Evolutionary conservation across 2,329 filamentous ascomycete genomes (phyloP), one percentile per base, ranked within the genome.

Genomic region (Beauveria brongniartii): DNA sequence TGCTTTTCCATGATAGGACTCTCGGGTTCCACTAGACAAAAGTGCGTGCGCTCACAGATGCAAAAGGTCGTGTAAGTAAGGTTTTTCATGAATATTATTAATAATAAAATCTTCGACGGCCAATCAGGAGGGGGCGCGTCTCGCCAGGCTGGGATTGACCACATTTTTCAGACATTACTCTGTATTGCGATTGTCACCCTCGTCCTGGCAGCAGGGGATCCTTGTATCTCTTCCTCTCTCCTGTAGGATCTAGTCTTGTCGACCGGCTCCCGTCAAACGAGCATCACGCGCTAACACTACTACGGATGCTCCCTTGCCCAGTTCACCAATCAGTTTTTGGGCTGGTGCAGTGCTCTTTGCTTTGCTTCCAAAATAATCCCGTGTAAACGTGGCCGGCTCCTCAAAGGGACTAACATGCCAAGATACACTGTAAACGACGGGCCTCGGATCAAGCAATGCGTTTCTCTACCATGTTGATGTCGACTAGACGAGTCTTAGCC

Each of bases 291-390:
- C 44, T 41, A 44, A 20, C n/a, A 57, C 43, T 6, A 30, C 26
- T 7, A 20, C 56, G 48, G 56, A 46, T 52, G 34, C 24, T 59
- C 56, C 56, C 56, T 53, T 26, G 24, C 47, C 47, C 47, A n/a
- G 37, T 24, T 44, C 22, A 14, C 30, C 30, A 24, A 24, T n/a
- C 26, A 14, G 28, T 26, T 12, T 30, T 34, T 41, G 55, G 55
- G 46, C 47, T 22, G n/a, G 56, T 46, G 48, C 14, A 46, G 47
- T 46, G 34, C 30, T 12, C 30, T 51, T 24, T 37, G 54, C 30
- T 51, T 24, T 37, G 54, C 6, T 12, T 2, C 10, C 30, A 26
- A 40, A 40, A n/a, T 14, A 48, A 47, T 18, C 10, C 10, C 30
- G 10, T 34, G 10, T 34, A 34, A 3, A 14, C 30, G 54, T 7